phyloP scores from a whole-genome alignment of 1,284 basidiomycete species.

The Malassezia globosa region DNA sequence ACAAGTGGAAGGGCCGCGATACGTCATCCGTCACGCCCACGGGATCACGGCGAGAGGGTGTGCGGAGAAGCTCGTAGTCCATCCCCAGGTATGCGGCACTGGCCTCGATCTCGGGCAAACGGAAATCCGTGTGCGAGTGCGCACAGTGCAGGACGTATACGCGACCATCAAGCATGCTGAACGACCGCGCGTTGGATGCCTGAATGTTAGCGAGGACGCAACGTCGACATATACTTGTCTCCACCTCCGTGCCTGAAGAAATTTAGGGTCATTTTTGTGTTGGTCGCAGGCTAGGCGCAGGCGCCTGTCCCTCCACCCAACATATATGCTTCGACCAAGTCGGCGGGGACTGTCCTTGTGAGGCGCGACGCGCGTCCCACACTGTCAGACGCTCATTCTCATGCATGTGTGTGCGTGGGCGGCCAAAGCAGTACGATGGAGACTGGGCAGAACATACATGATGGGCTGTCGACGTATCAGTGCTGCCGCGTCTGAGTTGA shows the following conservation, averaged over 20 bases:
- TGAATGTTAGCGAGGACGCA: neutral
- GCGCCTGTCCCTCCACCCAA: no score
- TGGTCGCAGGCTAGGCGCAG: no score
- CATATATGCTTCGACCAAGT: no score
- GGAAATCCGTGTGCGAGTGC: conserved; percentile 29
- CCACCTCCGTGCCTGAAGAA: no score
- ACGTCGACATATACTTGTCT: no score
- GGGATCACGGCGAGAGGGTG: conserved; percentile 16
- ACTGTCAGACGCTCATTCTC: no score
- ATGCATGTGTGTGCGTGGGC: no score
- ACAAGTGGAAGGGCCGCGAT: conserved; percentile 28
- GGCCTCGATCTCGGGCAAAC: conserved; percentile 35
- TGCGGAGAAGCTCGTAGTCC: conserved; percentile 30
- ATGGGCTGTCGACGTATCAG: neutral
- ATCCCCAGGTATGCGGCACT: conserved; percentile 30
- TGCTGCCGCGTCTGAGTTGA: neutral
- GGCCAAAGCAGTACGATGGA: no score
- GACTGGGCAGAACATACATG: neutral
- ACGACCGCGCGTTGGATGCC: neutral
- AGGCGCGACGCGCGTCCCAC: no score
- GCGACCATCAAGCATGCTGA: conserved; percentile 10
- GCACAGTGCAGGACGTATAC: conserved; percentile 40
- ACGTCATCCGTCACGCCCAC: conserved; percentile 15
- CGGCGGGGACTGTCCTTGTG: no score
- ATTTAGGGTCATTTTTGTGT: no score